Conservation (phyloP, 2,329 filamentous ascomycete genomes). For the Exophiala alcalophila region DNA sequence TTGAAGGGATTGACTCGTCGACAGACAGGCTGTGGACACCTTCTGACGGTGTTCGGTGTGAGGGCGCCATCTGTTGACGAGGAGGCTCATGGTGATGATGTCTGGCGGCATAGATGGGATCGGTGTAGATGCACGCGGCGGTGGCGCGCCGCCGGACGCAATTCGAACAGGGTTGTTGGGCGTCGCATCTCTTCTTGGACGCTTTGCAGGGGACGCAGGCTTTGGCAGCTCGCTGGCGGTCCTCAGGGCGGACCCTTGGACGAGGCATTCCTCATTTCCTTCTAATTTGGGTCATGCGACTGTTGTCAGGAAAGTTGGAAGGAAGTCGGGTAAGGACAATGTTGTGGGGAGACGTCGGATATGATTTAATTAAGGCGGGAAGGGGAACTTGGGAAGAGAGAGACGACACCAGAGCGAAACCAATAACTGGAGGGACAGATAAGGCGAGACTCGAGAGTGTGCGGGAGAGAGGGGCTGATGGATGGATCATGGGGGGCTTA, state of each 20-base stretch:
- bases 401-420: too few species aligned
- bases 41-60: too few species aligned
- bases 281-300: not conserved
- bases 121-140: constrained; percentile 37
- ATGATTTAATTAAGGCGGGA: too few species aligned
- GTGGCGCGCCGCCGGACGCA: constrained; percentile 47
- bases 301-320: not conserved
- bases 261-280: constrained; percentile 46
- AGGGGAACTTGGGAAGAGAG: too few species aligned
- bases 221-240: constrained; percentile 49
- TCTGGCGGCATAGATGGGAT: constrained; percentile 8
- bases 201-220: constrained; percentile 50
- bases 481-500: too few species aligned
- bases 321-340: not conserved
- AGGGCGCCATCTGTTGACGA: too few species aligned
- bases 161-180: constrained; percentile 48
- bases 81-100: not conserved
- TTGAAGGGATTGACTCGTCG: not conserved
- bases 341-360: too few species aligned
- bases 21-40: not conserved
- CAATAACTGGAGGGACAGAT: too few species aligned
- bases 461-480: too few species aligned
- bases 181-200: constrained; percentile 53
- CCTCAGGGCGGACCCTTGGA: constrained; percentile 50
- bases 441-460: too few species aligned